Base-by-base conservation (phyloP, 768 basidiomycete genomes). In the Lactarius tabidus region DNA sequence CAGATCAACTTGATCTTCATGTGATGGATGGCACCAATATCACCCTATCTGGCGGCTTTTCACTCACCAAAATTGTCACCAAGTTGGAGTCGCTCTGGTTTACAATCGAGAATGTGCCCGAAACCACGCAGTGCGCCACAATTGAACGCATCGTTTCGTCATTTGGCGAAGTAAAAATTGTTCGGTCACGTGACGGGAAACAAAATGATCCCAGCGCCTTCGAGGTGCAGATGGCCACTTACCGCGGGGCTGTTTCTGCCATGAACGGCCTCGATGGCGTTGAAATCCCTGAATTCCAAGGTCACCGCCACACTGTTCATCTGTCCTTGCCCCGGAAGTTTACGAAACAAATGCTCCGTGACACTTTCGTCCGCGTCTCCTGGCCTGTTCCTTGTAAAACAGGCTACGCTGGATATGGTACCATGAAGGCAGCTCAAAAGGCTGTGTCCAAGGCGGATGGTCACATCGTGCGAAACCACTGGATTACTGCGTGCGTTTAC, bases 51-150 rank as follows among this genome's bases (percentile, higher is more conserved):
- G 73, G 83, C 0, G 91, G 91, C 0, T 89, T 89, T 54, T 78
- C 79, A 2, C 79, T 92, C 2, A 72, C 77, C 29, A 79, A 83
- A 0, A 72, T 91, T 7, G 73, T 74, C 8, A 91, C 90, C 1
- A 86, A 86, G 1, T 87, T 91, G 48, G 90, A 93, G 70, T 86
- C 86, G 0, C 82, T 81, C 7, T 85, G 84, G 77, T 71, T 91
- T 10, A 76, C 80, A 41, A 67, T 93, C 2, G 77, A 77, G 6
- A 82, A 86, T 28, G 70, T 92, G 4, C 82, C 83, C 0, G 43
- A 66, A 0, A 65, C 66, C 0, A 76, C 80, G 17, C 73, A 75
- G 2, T 67, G 75, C 0, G 70, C 65, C 0, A 74, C 75, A 0
- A 63, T 92, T 10, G 66, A 66, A 3, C 45, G 70, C 2, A 59